Base-by-base conservation (phyloP, 2,329 filamentous ascomycete genomes). In the Pseudogymnoascus sp. region DNA sequence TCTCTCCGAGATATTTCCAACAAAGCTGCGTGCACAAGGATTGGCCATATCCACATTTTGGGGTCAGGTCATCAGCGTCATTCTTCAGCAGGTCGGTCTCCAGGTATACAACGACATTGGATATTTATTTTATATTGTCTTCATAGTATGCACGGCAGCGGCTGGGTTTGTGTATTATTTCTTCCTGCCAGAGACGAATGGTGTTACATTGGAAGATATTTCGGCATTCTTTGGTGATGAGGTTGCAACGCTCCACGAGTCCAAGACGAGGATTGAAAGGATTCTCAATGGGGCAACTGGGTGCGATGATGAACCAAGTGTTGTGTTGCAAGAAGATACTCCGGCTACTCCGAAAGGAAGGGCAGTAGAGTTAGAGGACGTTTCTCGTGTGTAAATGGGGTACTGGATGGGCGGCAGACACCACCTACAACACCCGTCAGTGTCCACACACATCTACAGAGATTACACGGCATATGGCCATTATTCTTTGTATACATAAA, bases 61-160 rank as follows among this genome's bases (percentile, higher is more conserved):
- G 36, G 63, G 38, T 11, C 55, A 60, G 39, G 58, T 39, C 19
- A 25, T 60, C 4, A 39, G 42, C 9, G 58, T 63, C 36, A 36
- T 58, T 8, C 38, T 64, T 41, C 35, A 49, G 42, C 35, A 60
- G 22, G 39, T 60, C n/a, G 58, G 58, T 25, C 58, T 60, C 28
- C 36, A 60, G 39, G 25, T 60, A 35, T 60, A 38, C 25, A 39
- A 60, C 36, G 58, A 60, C 30, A 25, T 64, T 16, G 61, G 61
- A 12, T 63, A 39, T 28, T 49, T 33, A n/a, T 64, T 58, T 41
- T 64, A 62, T 45, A 33, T 60, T 28, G 38, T 63, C 22, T 64
- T 64, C 28, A 62, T 64, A 33, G 42, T 60, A 19, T 52, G 33
- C 30, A 63, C 36, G 22, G 25, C 41, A 28, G 58, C 49, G 22